These are phyloP conservation scores for Ramichloridium luteum DNA, from an alignment of 2,329 filamentous ascomycete species.

Conservation along the genomic window DNA sequence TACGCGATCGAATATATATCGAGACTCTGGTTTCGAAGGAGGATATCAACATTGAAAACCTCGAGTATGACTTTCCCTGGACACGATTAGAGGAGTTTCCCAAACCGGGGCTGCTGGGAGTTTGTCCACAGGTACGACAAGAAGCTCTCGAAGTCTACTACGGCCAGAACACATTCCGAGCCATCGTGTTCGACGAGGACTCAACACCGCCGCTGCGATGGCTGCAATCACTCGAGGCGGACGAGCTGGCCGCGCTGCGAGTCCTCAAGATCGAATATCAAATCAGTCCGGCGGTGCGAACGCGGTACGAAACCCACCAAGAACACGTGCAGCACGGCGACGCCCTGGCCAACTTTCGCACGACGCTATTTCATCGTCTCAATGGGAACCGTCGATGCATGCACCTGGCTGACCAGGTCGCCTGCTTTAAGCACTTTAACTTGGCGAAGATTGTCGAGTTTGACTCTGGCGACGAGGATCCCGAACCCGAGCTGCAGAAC, in stretches of 20 bases:
- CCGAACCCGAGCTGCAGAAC: conserved; percentile 2
- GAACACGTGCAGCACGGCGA: neutral
- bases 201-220: conserved; percentile 2
- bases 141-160: too few species aligned
- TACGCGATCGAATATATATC: conserved; percentile 3
- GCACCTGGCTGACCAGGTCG: conserved; percentile 1
- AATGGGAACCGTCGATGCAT: neutral
- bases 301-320: conserved; percentile 1
- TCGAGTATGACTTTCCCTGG: conserved; percentile 1
- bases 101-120: conserved; percentile 1
- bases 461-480: conserved; percentile 1
- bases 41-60: conserved; percentile 4
- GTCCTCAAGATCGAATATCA: conserved; percentile 1
- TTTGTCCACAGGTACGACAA: too few species aligned
- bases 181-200: conserved; percentile 4
- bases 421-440: neutral
- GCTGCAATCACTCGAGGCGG: neutral
- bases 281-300: conserved; percentile 2
- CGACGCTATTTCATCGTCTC: conserved; percentile 1
- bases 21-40: conserved; percentile 1
- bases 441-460: conserved; percentile 1
- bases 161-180: too few species aligned
- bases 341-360: neutral
- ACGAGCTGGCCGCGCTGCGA: neutral
- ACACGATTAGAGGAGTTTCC: conserved; percentile 3